Evolutionary conservation across 2,329 filamentous ascomycete genomes (phyloP).

Genomic region (Epichloe sylvatica): DNA sequence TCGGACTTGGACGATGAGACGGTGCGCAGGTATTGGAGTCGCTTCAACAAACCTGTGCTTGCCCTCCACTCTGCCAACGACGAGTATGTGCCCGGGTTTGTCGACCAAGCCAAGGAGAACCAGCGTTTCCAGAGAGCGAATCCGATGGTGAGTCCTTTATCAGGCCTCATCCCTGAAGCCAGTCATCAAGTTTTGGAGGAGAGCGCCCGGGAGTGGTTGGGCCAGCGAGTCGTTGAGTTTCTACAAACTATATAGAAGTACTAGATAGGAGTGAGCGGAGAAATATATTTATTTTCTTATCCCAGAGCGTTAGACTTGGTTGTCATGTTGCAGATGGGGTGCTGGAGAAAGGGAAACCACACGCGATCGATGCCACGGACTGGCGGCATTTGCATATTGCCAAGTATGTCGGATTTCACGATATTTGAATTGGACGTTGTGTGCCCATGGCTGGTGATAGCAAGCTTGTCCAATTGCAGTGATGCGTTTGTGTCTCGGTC

Average conservation of each 20-base stretch:
- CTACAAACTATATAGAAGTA: constrained; percentile 17
- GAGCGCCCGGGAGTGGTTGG: constrained; percentile 35
- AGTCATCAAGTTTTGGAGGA: constrained; percentile 34
- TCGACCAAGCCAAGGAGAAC: constrained; percentile 46
- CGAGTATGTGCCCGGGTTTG: constrained; percentile 43
- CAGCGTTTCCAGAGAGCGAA: constrained; percentile 39
- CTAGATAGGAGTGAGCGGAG: background rate
- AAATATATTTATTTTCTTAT: background rate
- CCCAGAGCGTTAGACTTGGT: background rate
- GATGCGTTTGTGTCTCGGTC: too few relatives aligned
- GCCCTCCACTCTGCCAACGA: constrained; percentile 54
- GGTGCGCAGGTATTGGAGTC: constrained; percentile 51
- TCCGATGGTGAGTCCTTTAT: constrained; percentile 33
- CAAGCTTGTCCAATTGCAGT: too few relatives aligned
- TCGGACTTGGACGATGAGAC: constrained; percentile 50
- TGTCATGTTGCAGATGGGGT: too few relatives aligned
- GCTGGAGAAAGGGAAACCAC: too few relatives aligned
- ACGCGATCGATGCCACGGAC: too few relatives aligned
- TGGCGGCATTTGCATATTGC: background rate
- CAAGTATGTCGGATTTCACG: too few relatives aligned
- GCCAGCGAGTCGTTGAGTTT: constrained; percentile 32
- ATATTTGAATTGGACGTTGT: too few relatives aligned
- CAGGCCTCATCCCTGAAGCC: constrained; percentile 38
- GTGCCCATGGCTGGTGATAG: too few relatives aligned
- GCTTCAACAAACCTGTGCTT: constrained; percentile 44